These are phyloP conservation scores for Phytophthora sp. DNA, from an alignment of 352 stramenopile genomes.

Conservation along the genomic window DNA sequence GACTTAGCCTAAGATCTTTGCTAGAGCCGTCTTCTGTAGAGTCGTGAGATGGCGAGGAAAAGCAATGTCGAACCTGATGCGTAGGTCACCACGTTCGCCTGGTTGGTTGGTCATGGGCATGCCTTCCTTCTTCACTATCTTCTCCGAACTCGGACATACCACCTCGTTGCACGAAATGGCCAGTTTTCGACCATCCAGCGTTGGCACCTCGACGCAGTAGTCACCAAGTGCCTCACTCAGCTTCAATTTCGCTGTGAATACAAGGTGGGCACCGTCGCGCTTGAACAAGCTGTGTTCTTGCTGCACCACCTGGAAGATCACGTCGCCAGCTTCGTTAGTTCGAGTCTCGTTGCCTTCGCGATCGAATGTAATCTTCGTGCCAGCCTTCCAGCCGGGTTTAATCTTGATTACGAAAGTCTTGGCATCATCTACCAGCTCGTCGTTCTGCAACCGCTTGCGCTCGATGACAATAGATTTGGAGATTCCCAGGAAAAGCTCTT, in stretches of 20 bases:
- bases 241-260: conserved; percentile 93
- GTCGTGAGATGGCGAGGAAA: conserved; percentile 95
- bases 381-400: conserved; percentile 94
- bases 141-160: conserved; percentile 89
- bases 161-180: conserved; percentile 94
- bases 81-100: conserved; percentile 90
- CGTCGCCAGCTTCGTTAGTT: conserved; percentile 93
- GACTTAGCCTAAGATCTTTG: conserved; percentile 77
- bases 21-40: conserved; percentile 91
- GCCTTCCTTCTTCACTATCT: conserved; percentile 93
- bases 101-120: conserved; percentile 90
- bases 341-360: conserved; percentile 90
- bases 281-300: conserved; percentile 85
- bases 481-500: conserved; percentile 91
- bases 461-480: conserved; percentile 90
- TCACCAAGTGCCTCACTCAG: conserved; percentile 96
- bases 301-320: conserved; percentile 94
- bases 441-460: conserved; percentile 79
- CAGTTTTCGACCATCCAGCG: conserved; percentile 95
- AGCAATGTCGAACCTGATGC: conserved; percentile 95
- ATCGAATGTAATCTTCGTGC: conserved; percentile 97
- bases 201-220: conserved; percentile 94
- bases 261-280: conserved; percentile 92
- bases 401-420: conserved; percentile 91
- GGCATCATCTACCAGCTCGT: conserved; percentile 76